These are phyloP conservation scores for Crithidia brevicula DNA, from an alignment of 208 protist species.

Conservation along the genomic window DNA sequence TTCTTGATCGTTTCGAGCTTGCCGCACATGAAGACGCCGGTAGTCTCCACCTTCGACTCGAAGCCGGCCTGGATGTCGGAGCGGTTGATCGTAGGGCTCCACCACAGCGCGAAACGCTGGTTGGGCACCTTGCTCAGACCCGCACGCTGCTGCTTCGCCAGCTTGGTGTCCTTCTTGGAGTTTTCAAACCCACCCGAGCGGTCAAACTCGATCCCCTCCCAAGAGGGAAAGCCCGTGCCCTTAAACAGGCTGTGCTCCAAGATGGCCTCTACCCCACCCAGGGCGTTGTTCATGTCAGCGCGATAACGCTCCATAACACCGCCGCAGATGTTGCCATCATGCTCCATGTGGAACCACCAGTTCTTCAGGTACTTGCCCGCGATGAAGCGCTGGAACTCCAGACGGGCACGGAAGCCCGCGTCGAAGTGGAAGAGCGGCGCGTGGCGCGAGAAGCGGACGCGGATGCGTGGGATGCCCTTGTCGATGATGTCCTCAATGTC, in stretches of 20 bases:
- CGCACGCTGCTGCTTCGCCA: constrained; percentile 99
- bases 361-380: constrained; percentile 99
- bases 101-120: constrained; percentile 99
- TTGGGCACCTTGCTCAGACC: constrained; percentile 99
- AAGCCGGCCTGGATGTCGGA: constrained; percentile 99
- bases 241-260: constrained; percentile 99
- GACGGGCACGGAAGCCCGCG: constrained; percentile 99
- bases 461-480: constrained; percentile 99
- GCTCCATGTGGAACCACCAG: constrained; percentile 99
- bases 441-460: constrained; percentile 99
- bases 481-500: constrained; percentile 99
- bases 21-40: constrained; percentile 99
- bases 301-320: constrained; percentile 99
- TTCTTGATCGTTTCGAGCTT: constrained; percentile 99
- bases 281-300: constrained; percentile 99
- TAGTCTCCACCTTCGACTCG: constrained; percentile 99
- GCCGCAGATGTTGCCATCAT: constrained; percentile 99
- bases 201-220: constrained; percentile 99
- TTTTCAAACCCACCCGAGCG: constrained; percentile 99
- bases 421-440: constrained; percentile 99
- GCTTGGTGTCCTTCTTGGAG: constrained; percentile 99
- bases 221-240: constrained; percentile 99
- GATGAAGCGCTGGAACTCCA: constrained; percentile 99
- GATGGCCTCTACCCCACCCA: constrained; percentile 99
- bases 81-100: constrained; percentile 99